A percentile compares a stretch with the other conserved stretches of the same genome.
These are phyloP conservation scores for Dendrobium chrysotoxum DNA, from an alignment of 106 monocot genomes.

Conservation along the genomic window DNA sequence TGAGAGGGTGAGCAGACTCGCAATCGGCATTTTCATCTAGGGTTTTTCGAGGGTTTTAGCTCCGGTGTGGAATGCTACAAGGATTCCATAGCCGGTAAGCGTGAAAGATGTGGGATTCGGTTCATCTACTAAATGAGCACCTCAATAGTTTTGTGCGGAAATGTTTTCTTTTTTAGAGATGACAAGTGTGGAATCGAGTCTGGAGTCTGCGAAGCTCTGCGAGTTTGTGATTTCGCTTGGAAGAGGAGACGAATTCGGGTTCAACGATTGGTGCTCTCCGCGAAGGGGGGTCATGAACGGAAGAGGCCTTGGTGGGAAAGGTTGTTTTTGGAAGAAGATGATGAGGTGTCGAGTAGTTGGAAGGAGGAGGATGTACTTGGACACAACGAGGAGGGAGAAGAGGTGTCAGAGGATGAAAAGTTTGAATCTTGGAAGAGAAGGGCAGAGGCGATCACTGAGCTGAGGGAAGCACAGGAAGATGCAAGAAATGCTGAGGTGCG, in stretches of 20 bases:
- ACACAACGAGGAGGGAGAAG: constrained; percentile 11
- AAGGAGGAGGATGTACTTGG: constrained; percentile 33
- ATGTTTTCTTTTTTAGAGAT: neutral
- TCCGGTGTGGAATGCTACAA: neutral
- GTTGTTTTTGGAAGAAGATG: constrained; percentile 47
- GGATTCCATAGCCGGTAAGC: neutral
- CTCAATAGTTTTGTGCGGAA: constrained; percentile 1
- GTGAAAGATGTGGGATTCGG: constrained; percentile 4
- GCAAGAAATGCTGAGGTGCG: constrained; percentile 47
- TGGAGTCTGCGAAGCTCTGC: neutral
- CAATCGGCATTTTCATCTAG: constrained; percentile 1
- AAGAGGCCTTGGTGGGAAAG: constrained; percentile 67
- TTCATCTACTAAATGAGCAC: constrained; percentile 12
- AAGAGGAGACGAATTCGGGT: constrained; percentile 9
- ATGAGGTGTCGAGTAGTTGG: constrained; percentile 26
- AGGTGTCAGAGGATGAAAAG: constrained; percentile 29
- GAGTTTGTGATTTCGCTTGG: constrained; percentile 6
- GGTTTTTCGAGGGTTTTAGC: neutral
- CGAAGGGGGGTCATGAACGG: constrained; percentile 10
- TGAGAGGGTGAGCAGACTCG: neutral
- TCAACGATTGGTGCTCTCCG: constrained; percentile 17
- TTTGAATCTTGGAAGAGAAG: constrained; percentile 84
- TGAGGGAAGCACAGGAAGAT: constrained; percentile 76
- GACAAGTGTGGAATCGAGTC: neutral
- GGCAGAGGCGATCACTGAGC: constrained; percentile 88